These are phyloP conservation scores for Triticum turgidum DNA, from an alignment of 176 grass and related monocot species.

Conservation along the genomic window DNA sequence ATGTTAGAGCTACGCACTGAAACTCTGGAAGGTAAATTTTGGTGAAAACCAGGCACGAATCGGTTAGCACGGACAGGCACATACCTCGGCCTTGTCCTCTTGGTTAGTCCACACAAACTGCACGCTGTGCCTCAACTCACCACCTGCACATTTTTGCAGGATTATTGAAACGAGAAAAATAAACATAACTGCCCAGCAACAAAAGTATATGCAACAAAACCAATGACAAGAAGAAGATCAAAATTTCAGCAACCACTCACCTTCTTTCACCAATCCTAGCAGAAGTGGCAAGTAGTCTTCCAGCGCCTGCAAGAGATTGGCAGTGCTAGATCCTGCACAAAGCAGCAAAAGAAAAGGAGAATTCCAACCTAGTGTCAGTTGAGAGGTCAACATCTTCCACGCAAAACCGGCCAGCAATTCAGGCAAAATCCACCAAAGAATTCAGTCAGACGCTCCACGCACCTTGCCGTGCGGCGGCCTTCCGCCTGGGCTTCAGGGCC, in stretches of 20 bases:
- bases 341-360: not conserved
- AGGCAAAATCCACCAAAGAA: not conserved
- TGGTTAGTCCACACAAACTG: conserved; percentile 87
- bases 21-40: too few relatives aligned
- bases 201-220: not conserved
- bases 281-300: conserved; percentile 80
- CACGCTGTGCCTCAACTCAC: conserved; percentile 50
- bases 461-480: conserved; percentile 75
- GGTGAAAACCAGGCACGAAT: not conserved
- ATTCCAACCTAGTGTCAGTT: conserved; percentile 8
- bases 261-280: conserved; percentile 77
- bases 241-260: conserved; percentile 28
- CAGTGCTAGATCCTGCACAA: conserved; percentile 52
- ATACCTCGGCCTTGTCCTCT: conserved; percentile 71
- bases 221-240: not conserved
- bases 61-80: not conserved
- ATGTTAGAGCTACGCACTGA: not conserved
- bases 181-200: not conserved
- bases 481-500: conserved; percentile 58
- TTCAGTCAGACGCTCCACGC: conserved; percentile 22
- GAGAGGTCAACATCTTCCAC: conserved; percentile 12
- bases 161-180: not conserved
- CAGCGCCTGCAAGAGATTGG: conserved; percentile 67
- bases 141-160: conserved; percentile 38
- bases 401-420: not conserved